Evolutionary conservation across 1,284 basidiomycete genomes (phyloP).

Genomic region (Cerrena zonata): DNA sequence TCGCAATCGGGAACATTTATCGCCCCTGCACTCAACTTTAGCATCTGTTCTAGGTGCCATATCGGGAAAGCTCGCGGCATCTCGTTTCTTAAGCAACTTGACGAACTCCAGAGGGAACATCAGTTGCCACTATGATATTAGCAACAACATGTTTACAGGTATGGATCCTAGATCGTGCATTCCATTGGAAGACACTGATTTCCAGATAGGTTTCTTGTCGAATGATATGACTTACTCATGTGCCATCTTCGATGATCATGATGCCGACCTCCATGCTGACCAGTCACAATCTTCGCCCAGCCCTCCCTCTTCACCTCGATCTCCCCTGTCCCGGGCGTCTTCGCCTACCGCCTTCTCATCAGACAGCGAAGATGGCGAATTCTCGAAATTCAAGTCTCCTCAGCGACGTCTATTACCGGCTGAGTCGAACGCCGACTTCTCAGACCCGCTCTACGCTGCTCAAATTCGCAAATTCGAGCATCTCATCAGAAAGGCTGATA

Average conservation of each 20-base stretch:
- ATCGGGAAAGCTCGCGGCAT: slow-evolving; percentile 14
- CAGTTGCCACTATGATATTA: slow-evolving; percentile 30
- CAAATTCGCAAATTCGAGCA: slow-evolving; percentile 63
- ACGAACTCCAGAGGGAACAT: slow-evolving; percentile 25
- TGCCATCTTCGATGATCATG: slow-evolving; percentile 62
- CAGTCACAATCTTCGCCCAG: neutral
- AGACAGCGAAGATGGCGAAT: neutral
- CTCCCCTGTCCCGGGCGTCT: neutral
- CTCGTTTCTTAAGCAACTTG: slow-evolving; percentile 21
- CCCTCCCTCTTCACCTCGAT: neutral
- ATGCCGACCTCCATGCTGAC: slow-evolving; percentile 47
- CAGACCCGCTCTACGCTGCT: slow-evolving; percentile 58
- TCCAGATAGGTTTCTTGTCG: slow-evolving; percentile 57
- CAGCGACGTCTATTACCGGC: neutral
- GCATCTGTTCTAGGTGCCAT: slow-evolving; percentile 9
- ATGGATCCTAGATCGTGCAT: slow-evolving; percentile 27
- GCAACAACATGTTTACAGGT: slow-evolving; percentile 32
- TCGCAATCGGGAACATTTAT: slow-evolving; percentile 39
- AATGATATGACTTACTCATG: slow-evolving; percentile 81
- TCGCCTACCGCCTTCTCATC: neutral
- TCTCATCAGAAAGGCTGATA: slow-evolving; percentile 48
- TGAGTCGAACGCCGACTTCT: slow-evolving; percentile 7
- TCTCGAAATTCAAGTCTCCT: neutral
- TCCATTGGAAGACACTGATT: slow-evolving; percentile 28
- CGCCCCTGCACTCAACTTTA: slow-evolving; percentile 7